Evolutionary conservation across 192 early-diverging fungal species (phyloP), one percentile per base, ranked within the genome.

Genomic region (Coemansia sp.): DNA sequence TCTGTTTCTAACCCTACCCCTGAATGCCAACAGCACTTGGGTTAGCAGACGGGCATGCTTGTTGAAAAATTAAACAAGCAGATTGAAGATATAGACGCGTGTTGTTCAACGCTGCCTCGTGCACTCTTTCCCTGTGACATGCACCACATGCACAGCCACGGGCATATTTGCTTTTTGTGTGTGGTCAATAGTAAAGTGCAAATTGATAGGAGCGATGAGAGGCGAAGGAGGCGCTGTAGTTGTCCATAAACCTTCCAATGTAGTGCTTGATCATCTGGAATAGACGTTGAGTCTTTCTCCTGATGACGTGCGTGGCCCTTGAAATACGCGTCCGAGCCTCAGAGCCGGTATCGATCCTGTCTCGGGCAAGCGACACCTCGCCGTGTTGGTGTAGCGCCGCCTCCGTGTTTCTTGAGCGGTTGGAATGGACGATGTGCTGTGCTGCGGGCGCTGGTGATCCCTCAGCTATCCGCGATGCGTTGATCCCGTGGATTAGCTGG

Each of bases 401-500:
- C 8, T 59, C 57, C 18, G 57, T 38, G 24, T 34, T 38, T 16
- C 35, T 21, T 20, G 14, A 7, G 14, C 57, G 57, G 30, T 18
- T 9, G 51, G 4, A 4, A 4, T 26, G 51, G 10, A 23, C 7
- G 24, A 14, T 53, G 51, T 26, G 51, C 21, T 53, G 24, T 26
- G 14, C 24, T 53, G 21, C 24, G 1, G 21, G 62, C 45, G 20
- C 24, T 9, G 43, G 46, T 36, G 64, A 26, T 30, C 72, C 72
- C 33, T 81, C 78, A 0, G 51, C 57, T 49, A 82, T 76, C 12
- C 64, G 44, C 0, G 75, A 76, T 15, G 71, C 71, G 11, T 59
- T 67, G 33, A 77, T 65, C n/a, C 73, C 75, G 38, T 38, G 79
- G 2, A 74, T 68, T 12, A 74, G 62, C 2, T 71, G 74, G 14